Base-by-base conservation (phyloP, 2,329 filamentous ascomycete genomes). In the Diaporthe sp. region DNA sequence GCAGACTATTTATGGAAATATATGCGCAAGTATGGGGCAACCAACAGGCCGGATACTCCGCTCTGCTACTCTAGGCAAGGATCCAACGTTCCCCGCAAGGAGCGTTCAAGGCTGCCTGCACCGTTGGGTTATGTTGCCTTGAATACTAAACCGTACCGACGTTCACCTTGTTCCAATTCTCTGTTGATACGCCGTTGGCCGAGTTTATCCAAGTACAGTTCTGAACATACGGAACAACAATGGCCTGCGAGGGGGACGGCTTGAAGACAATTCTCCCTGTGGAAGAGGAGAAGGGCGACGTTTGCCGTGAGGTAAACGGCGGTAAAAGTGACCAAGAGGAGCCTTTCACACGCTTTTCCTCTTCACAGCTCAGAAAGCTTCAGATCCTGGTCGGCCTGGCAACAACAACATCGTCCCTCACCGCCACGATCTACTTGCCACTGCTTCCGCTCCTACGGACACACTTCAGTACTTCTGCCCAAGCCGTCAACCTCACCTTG, bases 361-460 rank as follows among this genome's bases (percentile, higher is more conserved):
- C 10, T 10, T 37, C 27, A n/a, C 13, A 37, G 22, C 61, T 51
- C 3, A 35, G 61, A 35, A 50, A 25, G 30, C 61, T 35, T 37
- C 44, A 66, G 44, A 44, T 66, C 8, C 22, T 37, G 7, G 44
- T 66, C 3, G 61, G 61, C 19, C 13, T 51, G 13, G 42, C 61
- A 17, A 51, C 61, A 37, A 51, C 72, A 2, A 50, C 42, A 6
- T 51, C 61, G 3, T 50, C 66, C 3, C 70, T 77, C 0, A 76
- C 73, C 1, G 76, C 76, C 7, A 90, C 89, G 73, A 87, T 91
- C 71, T 89, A 83, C 72, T 83, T 83, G 70, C 82, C 82, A 1
- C 81, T 82, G 19, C 79, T 84, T 39, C 81, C 82, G 9, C 73
- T 80, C 0, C 71, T 84, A 17, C 75, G 80, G 0, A 73, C 72